Percentiles rank a stretch among this genome's conserved stretches.
These are phyloP conservation scores for Lecanicillium sp. DNA, from an alignment of 2,329 filamentous ascomycete genomes.

Conservation along the genomic window DNA sequence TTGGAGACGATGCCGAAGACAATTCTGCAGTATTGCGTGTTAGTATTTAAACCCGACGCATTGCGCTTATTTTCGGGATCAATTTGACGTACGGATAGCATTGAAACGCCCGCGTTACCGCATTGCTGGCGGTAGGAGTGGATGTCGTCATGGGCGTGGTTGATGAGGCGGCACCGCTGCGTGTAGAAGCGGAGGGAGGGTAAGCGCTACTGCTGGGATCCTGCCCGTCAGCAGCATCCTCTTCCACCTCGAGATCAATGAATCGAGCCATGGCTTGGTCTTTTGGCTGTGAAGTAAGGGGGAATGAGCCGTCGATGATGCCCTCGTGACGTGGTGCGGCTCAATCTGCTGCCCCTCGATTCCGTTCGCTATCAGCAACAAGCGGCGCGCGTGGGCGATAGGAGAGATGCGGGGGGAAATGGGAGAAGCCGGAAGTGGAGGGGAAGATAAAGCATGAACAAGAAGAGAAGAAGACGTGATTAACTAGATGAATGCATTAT, in stretches of 20 bases:
- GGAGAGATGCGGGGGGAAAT: background rate
- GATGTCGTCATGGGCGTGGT: background rate
- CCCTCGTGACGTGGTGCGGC: slow-evolving; percentile 5
- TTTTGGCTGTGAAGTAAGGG: background rate
- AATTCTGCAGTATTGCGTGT: slow-evolving; percentile 49
- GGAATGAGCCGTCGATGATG: background rate
- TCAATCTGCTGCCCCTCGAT: too few species aligned
- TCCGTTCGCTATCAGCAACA: too few species aligned
- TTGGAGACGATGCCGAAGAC: slow-evolving; percentile 65
- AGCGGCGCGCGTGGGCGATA: background rate
- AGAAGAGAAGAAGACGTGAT: background rate
- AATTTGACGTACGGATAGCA: slow-evolving; percentile 26
- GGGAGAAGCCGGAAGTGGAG: background rate
- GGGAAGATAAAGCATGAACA: background rate
- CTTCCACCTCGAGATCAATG: slow-evolving; percentile 16
- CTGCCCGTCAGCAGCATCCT: slow-evolving; percentile 7
- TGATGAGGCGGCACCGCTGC: slow-evolving; percentile 7
- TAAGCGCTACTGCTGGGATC: slow-evolving; percentile 4
- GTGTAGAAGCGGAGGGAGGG: slow-evolving; percentile 2
- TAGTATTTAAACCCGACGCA: background rate
- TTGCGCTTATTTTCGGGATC: background rate
- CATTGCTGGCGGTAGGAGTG: slow-evolving; percentile 12
- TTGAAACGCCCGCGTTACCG: slow-evolving; percentile 22
- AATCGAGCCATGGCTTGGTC: slow-evolving; percentile 13
- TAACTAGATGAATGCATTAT: slow-evolving; percentile 4